A percentile compares a stretch with the other conserved stretches of the same genome.
These are phyloP conservation scores for Rhodofomes roseus DNA, from an alignment of 1,284 basidiomycete species.

Conservation along the genomic window DNA sequence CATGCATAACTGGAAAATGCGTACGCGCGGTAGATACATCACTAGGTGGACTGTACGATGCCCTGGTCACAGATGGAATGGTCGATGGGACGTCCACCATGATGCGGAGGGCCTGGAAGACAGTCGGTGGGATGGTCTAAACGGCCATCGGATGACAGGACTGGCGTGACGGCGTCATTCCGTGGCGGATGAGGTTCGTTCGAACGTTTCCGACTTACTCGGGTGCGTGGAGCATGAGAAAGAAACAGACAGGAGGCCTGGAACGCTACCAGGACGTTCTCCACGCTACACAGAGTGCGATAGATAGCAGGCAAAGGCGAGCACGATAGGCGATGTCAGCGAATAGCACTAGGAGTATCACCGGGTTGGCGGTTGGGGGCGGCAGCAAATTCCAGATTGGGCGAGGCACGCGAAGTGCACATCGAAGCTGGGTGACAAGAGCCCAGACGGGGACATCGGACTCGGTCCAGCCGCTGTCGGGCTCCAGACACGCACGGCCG, in stretches of 20 bases:
- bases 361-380: not conserved
- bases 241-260: not conserved
- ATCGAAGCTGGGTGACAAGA: not conserved
- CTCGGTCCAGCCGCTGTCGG: not conserved
- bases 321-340: not conserved
- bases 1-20: not conserved
- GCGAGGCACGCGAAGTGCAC: not conserved
- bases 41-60: not conserved
- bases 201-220: not conserved
- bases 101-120: not conserved
- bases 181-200: not conserved
- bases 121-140: not conserved
- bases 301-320: not conserved
- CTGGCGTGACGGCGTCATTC: slow-evolving; percentile 1
- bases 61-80: not conserved
- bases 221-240: slow-evolving; percentile 2
- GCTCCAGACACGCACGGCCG: not conserved
- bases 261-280: not conserved
- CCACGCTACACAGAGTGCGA: not conserved
- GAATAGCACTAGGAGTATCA: not conserved
- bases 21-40: not conserved
- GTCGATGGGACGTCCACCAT: not conserved
- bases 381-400: not conserved
- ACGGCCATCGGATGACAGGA: not conserved
- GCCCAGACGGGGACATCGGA: not conserved